Evolutionary conservation across 441 rosid species (phyloP), one percentile per base, ranked within the genome.

Genomic region (Viola pubescens): DNA sequence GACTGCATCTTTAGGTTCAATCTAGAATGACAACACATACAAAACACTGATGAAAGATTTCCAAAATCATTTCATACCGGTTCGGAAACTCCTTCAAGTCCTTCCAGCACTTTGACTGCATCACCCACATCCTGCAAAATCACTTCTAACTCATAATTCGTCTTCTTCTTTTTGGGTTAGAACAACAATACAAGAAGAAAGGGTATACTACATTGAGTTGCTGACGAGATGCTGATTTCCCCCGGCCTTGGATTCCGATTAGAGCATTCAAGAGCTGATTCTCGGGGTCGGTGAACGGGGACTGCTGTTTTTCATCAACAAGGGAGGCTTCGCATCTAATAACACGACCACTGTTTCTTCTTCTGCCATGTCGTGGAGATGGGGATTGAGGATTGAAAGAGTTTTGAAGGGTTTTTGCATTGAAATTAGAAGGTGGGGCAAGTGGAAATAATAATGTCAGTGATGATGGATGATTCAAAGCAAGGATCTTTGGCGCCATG

Each of bases 231-330:
- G 95, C 98, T 0, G 94, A 84, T 65, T 82, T 79, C 54, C 97
- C 97, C 46, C 97, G 81, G 67, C 96, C 98, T 79, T 92, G 98
- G 63, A 92, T 87, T n/a, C 98, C 94, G 9, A 87, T 77, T 11
- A 92, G 87, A 2, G 98, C 98, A 43, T 86, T 82, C 54, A 92
- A 76, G 42, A 92, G 82, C 53, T 75, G 74, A 70, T 76, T 76
- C 70, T 92, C 96, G 43, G 79, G 82, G 11, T 79, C 83, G 0
- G 79, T 78, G 70, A 90, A 85, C 6, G 85, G 69, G 1, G 70
- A 60, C 55, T 71, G 73, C 38, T 74, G 57, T 59, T 63, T 47
- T 26, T 26, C 34, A 26, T 26, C 34, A 26, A 26, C 34, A 26
- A 26, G 34, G 34, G 34, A 0, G 34, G 34, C 34, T 26, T 26